Evolutionary conservation across 768 basidiomycete genomes (phyloP), one percentile per base, ranked within the genome.

Genomic region (Dioszegia aurantiaca): DNA sequence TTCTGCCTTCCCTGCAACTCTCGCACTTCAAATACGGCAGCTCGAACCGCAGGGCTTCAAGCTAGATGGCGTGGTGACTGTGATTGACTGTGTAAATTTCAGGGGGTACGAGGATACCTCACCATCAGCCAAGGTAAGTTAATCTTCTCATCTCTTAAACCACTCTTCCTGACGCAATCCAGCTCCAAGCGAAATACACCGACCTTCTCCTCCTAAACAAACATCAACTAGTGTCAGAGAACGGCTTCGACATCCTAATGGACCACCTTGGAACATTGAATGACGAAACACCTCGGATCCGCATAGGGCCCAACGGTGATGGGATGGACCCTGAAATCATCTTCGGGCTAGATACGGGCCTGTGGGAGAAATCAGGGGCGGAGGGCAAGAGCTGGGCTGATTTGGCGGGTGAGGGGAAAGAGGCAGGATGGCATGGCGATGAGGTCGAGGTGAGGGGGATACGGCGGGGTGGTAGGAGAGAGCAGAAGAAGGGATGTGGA

Each of bases 181-280:
- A 79, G 75, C 68, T 77, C 19, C 75, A 74, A 68, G 89, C 93
- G n/a, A 87, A 87, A 70, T 97, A 94, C 74, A 91, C 92, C 2
- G 93, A 97, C 73, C 81, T 93, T 37, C 84, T 97, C 57, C 79
- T 97, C 27, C 83, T 97, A 85, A 93, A 92, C 65, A 95, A 97
- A 81, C 90, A 88, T 85, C 90, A 94, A 64, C 83, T 87, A 57
- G 82, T 76, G 40, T 82, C 87, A 4, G 89, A 90, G 59, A 83
- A 86, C 33, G 81, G 83, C 43, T 81, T 92, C 40, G 93, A 95
- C 74, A 78, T 83, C 47, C 87, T 95, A 19, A 77, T 91, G 39
- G 93, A 97, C 74, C 87, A 90, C 63, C 82, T 97, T 14, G 81
- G 87, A 75, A 90, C 89, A 4, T 82, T 97, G 46, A 97, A 97